Percentiles rank a stretch among this genome's conserved stretches.
Conservation (phyloP, 331 rosid species). For the Malus hybrid region DNA sequence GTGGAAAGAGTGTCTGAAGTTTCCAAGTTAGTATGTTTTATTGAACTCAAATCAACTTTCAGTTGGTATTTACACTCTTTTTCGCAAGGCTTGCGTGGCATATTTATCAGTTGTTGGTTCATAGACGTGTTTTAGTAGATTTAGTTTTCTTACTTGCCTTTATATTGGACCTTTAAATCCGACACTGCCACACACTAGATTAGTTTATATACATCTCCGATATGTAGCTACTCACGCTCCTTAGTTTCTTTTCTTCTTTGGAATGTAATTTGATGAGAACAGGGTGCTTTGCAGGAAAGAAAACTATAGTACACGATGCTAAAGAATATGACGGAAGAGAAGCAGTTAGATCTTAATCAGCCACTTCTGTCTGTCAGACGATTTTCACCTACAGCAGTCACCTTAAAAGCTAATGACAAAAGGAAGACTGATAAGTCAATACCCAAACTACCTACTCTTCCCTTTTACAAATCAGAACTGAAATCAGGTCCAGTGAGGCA, state of each 20-base stretch:
- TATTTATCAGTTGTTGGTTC: neutral
- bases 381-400: conserved; percentile 29
- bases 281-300: conserved; percentile 32
- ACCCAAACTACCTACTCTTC: conserved; percentile 42
- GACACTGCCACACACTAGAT: neutral
- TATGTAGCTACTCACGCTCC: conserved; percentile 2
- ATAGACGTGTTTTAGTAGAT: neutral
- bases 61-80: neutral
- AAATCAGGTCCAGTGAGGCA: conserved; percentile 75
- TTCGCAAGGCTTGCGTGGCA: neutral
- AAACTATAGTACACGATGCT: conserved; percentile 19
- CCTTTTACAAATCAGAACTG: conserved; percentile 60
- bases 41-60: neutral
- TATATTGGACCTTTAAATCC: neutral
- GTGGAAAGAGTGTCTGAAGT: neutral
- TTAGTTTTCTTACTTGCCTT: neutral
- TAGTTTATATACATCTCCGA: conserved; percentile 3
- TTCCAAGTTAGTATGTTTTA: neutral
- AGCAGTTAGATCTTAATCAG: conserved; percentile 63
- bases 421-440: conserved; percentile 29
- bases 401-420: conserved; percentile 35
- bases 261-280: conserved; percentile 10
- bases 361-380: conserved; percentile 92
- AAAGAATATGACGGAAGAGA: conserved; percentile 67
- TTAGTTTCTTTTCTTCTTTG: conserved; percentile 7